Percentiles rank a stretch among this genome's conserved stretches.
These are phyloP conservation scores for Sutorius eximius DNA, from an alignment of 1,284 basidiomycete species.

Conservation along the genomic window DNA sequence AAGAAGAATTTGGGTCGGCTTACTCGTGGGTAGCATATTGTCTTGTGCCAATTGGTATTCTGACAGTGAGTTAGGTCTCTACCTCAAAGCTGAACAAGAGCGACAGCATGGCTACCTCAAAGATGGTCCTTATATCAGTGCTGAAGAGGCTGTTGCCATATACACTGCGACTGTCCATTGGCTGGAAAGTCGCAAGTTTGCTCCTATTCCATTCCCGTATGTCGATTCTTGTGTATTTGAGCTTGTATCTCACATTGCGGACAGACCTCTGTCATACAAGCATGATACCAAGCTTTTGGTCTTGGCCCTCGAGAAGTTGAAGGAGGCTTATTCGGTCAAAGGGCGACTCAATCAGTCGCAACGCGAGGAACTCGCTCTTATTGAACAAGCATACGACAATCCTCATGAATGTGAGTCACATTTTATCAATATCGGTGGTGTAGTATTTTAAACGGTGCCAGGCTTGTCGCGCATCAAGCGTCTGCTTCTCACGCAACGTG, in stretches of 20 bases:
- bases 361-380: slow-evolving; percentile 92
- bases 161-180: slow-evolving; percentile 98
- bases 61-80: slow-evolving; percentile 57
- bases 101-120: slow-evolving; percentile 96
- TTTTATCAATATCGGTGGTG: neutral
- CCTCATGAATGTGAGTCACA: slow-evolving; percentile 75
- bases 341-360: slow-evolving; percentile 95
- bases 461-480: slow-evolving; percentile 95
- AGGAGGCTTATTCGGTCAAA: slow-evolving; percentile 98
- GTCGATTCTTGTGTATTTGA: slow-evolving; percentile 25
- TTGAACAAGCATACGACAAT: slow-evolving; percentile 96
- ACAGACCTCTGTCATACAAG: slow-evolving; percentile 92
- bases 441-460: slow-evolving; percentile 26
- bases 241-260: slow-evolving; percentile 5
- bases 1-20: slow-evolving; percentile 94
- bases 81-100: slow-evolving; percentile 97
- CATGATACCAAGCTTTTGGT: slow-evolving; percentile 97
- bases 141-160: slow-evolving; percentile 95
- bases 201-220: slow-evolving; percentile 95
- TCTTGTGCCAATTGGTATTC: neutral
- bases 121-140: slow-evolving; percentile 95
- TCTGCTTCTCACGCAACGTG: slow-evolving; percentile 89
- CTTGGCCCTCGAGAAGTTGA: slow-evolving; percentile 91
- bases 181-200: slow-evolving; percentile 95
- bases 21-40: slow-evolving; percentile 55